phyloP scores from a whole-genome alignment of 306 rosid species.

The Mucuna pruriens region DNA sequence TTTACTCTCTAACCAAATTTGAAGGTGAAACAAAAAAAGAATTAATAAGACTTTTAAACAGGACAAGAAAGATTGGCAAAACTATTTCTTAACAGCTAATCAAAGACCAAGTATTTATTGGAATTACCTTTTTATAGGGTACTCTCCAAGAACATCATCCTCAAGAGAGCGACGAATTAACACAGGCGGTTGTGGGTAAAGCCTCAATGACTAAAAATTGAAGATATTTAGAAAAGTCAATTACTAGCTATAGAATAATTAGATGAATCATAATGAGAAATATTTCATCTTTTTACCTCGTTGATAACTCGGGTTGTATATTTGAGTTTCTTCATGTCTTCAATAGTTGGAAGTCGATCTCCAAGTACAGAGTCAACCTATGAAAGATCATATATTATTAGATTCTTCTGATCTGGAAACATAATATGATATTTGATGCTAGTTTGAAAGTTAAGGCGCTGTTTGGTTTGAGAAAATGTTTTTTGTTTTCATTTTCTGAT shows the following conservation, averaged over 20 bases:
- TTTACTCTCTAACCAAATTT: constrained; percentile 6
- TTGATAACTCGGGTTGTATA: constrained; percentile 95
- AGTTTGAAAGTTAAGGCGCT: constrained; percentile 16
- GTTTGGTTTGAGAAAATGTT: not conserved
- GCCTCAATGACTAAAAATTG: constrained; percentile 80
- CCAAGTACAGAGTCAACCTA: constrained; percentile 90
- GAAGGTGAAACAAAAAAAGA: no score
- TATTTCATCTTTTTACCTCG: constrained; percentile 65
- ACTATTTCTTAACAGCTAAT: constrained; percentile 28
- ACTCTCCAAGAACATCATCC: constrained; percentile 75
- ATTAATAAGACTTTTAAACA: not conserved
- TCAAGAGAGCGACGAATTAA: constrained; percentile 89
- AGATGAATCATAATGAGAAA: constrained; percentile 17
- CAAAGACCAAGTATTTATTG: not conserved
- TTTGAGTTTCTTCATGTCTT: constrained; percentile 93
- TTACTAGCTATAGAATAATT: constrained; percentile 5
- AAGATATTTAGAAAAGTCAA: constrained; percentile 36
- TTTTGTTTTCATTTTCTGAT: not conserved
- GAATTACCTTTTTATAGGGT: constrained; percentile 79
- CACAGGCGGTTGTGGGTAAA: constrained; percentile 98
- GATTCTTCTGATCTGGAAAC: constrained; percentile 9
- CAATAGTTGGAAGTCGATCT: constrained; percentile 85
- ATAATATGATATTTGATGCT: constrained; percentile 19
- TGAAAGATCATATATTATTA: constrained; percentile 10
- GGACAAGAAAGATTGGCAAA: constrained; percentile 5